Percentiles rank a stretch among this genome's conserved stretches.
Conservation (phyloP, 78 protist species). For the Emiliania huxleyi region DNA sequence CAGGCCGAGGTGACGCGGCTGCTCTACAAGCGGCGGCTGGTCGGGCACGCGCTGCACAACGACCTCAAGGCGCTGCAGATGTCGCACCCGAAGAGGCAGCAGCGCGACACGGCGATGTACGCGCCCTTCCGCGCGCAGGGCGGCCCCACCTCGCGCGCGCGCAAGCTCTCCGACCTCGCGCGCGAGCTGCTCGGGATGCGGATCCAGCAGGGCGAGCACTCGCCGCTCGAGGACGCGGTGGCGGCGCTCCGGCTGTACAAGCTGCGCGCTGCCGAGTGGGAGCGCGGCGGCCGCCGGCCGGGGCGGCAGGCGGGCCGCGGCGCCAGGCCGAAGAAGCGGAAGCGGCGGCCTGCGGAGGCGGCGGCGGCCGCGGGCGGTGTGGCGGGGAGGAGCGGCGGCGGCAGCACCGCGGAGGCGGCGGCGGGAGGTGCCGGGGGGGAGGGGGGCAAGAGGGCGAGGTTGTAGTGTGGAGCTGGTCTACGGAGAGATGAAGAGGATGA, state of each 20-base stretch:
- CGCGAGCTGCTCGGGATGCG: not conserved
- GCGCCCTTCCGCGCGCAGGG: not conserved
- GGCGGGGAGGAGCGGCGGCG: too few relatives aligned
- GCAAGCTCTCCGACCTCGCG: not conserved
- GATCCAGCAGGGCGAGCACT: slow-evolving; percentile 49
- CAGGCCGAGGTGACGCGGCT: not conserved
- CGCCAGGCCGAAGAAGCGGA: too few relatives aligned
- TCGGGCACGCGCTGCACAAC: slow-evolving; percentile 42
- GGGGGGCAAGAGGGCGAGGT: too few relatives aligned
- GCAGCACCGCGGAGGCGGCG: too few relatives aligned
- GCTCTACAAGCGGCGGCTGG: not conserved
- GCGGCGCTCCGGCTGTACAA: slow-evolving; percentile 33
- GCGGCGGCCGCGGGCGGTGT: too few relatives aligned
- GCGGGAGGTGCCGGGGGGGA: too few relatives aligned
- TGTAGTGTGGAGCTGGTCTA: too few relatives aligned
- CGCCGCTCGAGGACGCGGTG: slow-evolving; percentile 42
- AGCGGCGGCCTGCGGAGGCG: too few relatives aligned
- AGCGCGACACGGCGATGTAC: slow-evolving; percentile 40
- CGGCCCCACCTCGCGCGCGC: not conserved
- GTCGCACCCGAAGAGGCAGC: not conserved
- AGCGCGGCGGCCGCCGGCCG: too few relatives aligned
- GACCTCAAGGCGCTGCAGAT: slow-evolving; percentile 38
- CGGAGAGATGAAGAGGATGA: too few relatives aligned
- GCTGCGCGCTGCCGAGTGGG: not conserved
- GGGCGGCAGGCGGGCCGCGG: too few relatives aligned